A percentile compares a stretch with the other conserved stretches of the same genome.
Conservation (phyloP, 768 basidiomycete species). For the Heimioporus sp. region DNA sequence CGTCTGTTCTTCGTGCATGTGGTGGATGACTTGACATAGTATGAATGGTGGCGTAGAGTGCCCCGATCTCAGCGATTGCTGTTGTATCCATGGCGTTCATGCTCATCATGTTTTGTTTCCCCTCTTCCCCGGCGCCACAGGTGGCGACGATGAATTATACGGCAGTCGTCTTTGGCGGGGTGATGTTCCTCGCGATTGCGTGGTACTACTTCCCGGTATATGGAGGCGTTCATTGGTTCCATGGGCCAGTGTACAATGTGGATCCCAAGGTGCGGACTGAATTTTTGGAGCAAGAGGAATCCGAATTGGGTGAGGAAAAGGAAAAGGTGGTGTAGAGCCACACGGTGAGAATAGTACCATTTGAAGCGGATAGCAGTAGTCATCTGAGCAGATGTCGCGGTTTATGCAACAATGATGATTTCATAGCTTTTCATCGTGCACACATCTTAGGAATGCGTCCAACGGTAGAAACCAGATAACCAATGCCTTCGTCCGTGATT, state of each 20-base stretch:
- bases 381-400: too few species aligned
- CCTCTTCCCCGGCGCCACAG: conserved; percentile 42
- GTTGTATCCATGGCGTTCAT: conserved; percentile 66
- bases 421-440: too few species aligned
- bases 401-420: too few species aligned
- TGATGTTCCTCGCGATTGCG: conserved; percentile 48
- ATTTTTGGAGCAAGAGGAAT: too few species aligned
- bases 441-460: too few species aligned
- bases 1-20: background rate
- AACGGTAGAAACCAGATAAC: too few species aligned
- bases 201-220: conserved; percentile 72
- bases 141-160: conserved; percentile 67
- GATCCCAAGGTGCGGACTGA: conserved; percentile 3
- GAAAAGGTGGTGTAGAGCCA: too few species aligned
- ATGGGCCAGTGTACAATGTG: conserved; percentile 52
- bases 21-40: background rate
- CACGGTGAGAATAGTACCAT: too few species aligned
- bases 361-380: too few species aligned
- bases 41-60: conserved; percentile 37
- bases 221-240: conserved; percentile 70
- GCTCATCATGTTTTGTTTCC: conserved; percentile 61
- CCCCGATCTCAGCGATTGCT: conserved; percentile 50
- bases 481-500: too few species aligned
- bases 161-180: conserved; percentile 59
- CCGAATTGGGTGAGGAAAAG: too few species aligned